These are phyloP conservation scores for Knoxia roxburghii DNA, from an alignment of 257 asterid genomes.

Conservation along the genomic window DNA sequence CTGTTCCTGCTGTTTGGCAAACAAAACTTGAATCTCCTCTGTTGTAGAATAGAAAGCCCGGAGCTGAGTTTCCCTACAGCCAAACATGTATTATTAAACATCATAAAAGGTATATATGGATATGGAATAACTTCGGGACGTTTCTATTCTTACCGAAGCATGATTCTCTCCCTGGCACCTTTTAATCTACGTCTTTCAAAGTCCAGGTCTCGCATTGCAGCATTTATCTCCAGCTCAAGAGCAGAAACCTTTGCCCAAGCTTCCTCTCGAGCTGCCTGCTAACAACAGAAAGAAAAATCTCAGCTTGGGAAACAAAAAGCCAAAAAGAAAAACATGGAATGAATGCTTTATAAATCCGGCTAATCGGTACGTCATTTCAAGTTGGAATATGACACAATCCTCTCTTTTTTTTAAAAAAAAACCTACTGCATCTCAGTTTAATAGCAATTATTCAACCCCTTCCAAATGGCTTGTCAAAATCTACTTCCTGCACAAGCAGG, in stretches of 20 bases:
- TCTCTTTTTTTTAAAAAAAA: too few relatives aligned
- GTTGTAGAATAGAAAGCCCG: conserved; percentile 97
- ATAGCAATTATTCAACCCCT: neutral
- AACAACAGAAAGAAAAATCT: conserved; percentile 52
- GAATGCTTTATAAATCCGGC: neutral
- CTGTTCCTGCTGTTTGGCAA: conserved; percentile 90
- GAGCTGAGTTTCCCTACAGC: conserved; percentile 91
- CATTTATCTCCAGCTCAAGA: conserved; percentile 93
- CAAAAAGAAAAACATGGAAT: neutral
- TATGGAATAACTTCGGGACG: neutral
- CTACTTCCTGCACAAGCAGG: neutral
- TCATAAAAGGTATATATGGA: neutral
- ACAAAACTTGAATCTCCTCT: conserved; percentile 77
- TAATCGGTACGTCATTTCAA: neutral
- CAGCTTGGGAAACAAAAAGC: conserved; percentile 17
- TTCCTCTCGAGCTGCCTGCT: conserved; percentile 99
- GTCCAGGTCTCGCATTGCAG: conserved; percentile 90
- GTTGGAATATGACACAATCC: too few relatives aligned
- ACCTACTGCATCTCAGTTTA: neutral
- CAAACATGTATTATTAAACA: conserved; percentile 5
- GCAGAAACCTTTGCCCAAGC: conserved; percentile 99
- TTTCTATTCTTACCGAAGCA: conserved; percentile 76
- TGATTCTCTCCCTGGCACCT: conserved; percentile 92
- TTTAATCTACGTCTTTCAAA: conserved; percentile 86
- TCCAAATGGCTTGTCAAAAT: neutral